Conservation (phyloP, 768 basidiomycete species). For the Boletales sp. region DNA sequence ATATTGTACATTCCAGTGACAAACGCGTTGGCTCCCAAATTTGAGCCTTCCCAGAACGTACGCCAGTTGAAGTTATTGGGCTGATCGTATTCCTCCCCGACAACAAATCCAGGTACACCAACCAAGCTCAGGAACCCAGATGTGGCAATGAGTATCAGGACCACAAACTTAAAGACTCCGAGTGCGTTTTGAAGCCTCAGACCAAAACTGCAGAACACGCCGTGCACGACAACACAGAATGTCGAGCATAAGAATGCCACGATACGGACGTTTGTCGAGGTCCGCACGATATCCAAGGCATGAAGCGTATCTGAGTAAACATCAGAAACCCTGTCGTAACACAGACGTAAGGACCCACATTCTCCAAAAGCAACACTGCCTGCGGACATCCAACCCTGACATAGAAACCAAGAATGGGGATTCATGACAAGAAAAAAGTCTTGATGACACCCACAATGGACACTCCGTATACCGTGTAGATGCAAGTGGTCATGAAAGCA, state of each 20-base stretch:
- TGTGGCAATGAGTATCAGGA: constrained; percentile 48
- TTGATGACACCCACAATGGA: constrained; percentile 43
- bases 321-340: background rate
- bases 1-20: constrained; percentile 65
- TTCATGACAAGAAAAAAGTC: background rate
- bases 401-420: background rate
- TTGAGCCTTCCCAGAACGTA: constrained; percentile 61
- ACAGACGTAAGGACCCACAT: constrained; percentile 41
- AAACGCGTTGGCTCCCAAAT: constrained; percentile 54
- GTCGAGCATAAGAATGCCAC: constrained; percentile 54
- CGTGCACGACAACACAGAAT: constrained; percentile 56
- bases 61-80: constrained; percentile 60
- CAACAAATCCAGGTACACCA: constrained; percentile 46
- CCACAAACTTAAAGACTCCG: constrained; percentile 57
- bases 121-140: constrained; percentile 52
- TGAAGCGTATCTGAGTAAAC: constrained; percentile 55
- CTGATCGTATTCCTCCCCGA: constrained; percentile 47
- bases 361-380: constrained; percentile 68
- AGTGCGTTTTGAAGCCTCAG: constrained; percentile 61
- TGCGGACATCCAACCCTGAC: constrained; percentile 55
- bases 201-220: constrained; percentile 49
- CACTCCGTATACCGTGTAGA: constrained; percentile 54
- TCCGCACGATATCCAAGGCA: constrained; percentile 44
- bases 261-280: constrained; percentile 47
- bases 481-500: constrained; percentile 56